Percentiles rank a stretch among this genome's conserved stretches.
phyloP scores from a whole-genome alignment of 441 rosid genomes.

The Pelargonium fulgidum region DNA sequence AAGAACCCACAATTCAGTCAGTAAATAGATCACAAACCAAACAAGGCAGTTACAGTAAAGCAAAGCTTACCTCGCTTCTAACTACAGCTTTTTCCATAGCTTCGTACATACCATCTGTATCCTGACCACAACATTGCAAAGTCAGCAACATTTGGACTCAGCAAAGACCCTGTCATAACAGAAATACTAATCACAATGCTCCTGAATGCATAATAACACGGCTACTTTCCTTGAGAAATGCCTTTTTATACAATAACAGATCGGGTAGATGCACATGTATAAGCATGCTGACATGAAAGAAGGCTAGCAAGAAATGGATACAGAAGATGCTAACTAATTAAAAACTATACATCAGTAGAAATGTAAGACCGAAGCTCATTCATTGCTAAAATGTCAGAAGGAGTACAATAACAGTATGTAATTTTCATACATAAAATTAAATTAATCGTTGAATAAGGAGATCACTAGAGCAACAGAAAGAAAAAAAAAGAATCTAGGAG shows the following conservation, averaged over 20 bases:
- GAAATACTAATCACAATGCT: slow-evolving; percentile 48
- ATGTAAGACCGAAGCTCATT: too few relatives aligned
- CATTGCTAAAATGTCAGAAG: not conserved
- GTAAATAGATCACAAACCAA: slow-evolving; percentile 6
- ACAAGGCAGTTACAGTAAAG: slow-evolving; percentile 12
- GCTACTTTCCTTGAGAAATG: slow-evolving; percentile 21
- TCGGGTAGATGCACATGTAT: too few relatives aligned
- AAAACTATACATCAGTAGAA: too few relatives aligned
- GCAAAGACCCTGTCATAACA: slow-evolving; percentile 57
- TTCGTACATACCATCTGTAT: slow-evolving; percentile 52
- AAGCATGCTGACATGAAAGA: too few relatives aligned
- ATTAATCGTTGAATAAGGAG: not conserved
- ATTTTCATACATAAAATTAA: not conserved
- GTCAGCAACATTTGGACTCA: slow-evolving; percentile 67
- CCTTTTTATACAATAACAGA: too few relatives aligned
- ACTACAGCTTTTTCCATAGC: slow-evolving; percentile 57
- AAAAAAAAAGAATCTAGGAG: not conserved
- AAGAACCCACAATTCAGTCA: not conserved
- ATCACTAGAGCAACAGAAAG: not conserved
- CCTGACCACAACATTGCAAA: slow-evolving; percentile 81
- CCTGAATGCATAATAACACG: slow-evolving; percentile 36
- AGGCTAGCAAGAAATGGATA: too few relatives aligned
- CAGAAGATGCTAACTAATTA: too few relatives aligned
- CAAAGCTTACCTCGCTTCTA: slow-evolving; percentile 52
- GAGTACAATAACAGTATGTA: not conserved